These are phyloP conservation scores for Acrocalymma vagum DNA, from an alignment of 2,329 filamentous ascomycete genomes.

Conservation along the genomic window DNA sequence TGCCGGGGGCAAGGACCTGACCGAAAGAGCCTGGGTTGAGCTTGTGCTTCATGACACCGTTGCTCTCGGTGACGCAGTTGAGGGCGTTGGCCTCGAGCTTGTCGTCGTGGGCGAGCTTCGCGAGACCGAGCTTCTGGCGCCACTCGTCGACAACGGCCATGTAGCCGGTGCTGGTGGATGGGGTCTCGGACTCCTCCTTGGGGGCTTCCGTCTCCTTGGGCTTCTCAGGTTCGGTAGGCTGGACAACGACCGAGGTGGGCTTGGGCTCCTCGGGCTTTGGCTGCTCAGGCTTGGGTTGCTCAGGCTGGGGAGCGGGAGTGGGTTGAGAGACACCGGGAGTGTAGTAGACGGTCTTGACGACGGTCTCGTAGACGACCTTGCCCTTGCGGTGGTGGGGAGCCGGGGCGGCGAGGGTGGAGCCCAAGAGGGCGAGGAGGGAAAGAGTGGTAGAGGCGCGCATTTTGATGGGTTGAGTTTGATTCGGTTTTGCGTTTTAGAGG, in stretches of 20 bases:
- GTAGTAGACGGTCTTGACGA: slow-evolving; percentile 30
- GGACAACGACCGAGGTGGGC: slow-evolving; percentile 6
- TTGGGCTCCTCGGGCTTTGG: slow-evolving; percentile 6
- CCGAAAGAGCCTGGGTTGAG: slow-evolving; percentile 37
- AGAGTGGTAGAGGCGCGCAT: slow-evolving; percentile 37
- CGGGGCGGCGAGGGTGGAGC: slow-evolving; percentile 37
- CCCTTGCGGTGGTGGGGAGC: slow-evolving; percentile 13
- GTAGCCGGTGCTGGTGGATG: slow-evolving; percentile 26
- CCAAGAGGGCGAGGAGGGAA: slow-evolving; percentile 39
- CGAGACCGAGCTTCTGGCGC: slow-evolving; percentile 37
- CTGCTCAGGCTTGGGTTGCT: slow-evolving; percentile 4
- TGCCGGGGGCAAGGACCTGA: slow-evolving; percentile 39
- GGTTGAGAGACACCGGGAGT: slow-evolving; percentile 24
- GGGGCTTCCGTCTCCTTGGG: slow-evolving; percentile 15
- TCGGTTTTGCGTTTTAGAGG: neutral
- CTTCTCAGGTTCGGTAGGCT: slow-evolving; percentile 7
- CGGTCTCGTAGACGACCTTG: slow-evolving; percentile 21
- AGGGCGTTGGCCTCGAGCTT: slow-evolving; percentile 36
- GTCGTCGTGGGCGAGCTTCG: slow-evolving; percentile 19
- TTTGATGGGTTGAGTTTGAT: slow-evolving; percentile 25
- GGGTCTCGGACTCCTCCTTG: slow-evolving; percentile 12
- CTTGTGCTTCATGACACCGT: slow-evolving; percentile 42
- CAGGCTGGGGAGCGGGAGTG: slow-evolving; percentile 6
- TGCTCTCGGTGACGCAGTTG: slow-evolving; percentile 29
- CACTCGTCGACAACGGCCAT: slow-evolving; percentile 35